Evolutionary conservation across 140 eudicot species (phyloP).

Genomic region (Erigeron philadelphicus): DNA sequence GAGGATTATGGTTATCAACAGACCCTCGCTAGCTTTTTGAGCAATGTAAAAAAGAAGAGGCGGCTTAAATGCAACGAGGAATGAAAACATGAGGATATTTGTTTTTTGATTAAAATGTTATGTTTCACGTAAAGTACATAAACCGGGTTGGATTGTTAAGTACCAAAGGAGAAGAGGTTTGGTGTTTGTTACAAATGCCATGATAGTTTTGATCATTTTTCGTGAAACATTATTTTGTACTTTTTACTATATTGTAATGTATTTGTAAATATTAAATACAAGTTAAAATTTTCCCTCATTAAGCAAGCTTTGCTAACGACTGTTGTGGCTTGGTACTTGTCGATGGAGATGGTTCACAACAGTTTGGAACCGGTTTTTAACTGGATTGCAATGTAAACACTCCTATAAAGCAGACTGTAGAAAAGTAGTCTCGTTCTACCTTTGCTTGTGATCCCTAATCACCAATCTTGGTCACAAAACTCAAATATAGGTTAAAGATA

Average conservation of each 20-base stretch:
- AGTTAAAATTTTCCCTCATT: too few species aligned
- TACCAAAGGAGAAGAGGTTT: neutral
- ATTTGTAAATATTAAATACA: too few species aligned
- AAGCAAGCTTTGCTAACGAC: too few species aligned
- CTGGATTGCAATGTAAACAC: too few species aligned
- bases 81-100: neutral
- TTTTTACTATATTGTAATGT: neutral
- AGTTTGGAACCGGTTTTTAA: too few species aligned
- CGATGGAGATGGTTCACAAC: too few species aligned
- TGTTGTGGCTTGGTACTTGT: too few species aligned
- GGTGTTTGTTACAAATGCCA: neutral
- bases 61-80: neutral
- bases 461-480: too few species aligned
- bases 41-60: constrained; percentile 24
- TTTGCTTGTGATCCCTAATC: too few species aligned
- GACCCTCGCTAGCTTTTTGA: constrained; percentile 34
- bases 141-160: neutral
- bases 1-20: constrained; percentile 14
- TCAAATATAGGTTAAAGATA: too few species aligned
- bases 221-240: neutral
- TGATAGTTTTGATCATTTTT: neutral
- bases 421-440: too few species aligned
- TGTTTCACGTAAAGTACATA: neutral
- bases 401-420: too few species aligned
- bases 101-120: neutral